Base-by-base conservation (phyloP, 768 basidiomycete species). In the Lactarius quietus region DNA sequence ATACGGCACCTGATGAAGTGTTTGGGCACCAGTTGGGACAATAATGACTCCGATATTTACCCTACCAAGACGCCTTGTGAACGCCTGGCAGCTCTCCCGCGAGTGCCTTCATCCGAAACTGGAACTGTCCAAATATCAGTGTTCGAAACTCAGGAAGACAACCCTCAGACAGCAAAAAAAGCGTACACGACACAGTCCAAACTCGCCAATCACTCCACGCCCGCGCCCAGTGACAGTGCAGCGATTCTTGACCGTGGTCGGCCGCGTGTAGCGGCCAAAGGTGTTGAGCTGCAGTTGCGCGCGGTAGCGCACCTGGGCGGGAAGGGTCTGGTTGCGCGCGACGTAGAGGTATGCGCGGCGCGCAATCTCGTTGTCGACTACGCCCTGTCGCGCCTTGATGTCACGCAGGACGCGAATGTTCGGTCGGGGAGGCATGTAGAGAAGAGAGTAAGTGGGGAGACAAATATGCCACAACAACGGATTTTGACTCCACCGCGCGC, bases 271-370 rank as follows among this genome's bases (percentile, higher is more conserved):
- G 29, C 85, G 83, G 57, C 84, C 87, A 71, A 97, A 92, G 6
- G 88, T 86, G 76, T 96, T 96, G 57, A 97, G 81, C 73, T 97
- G 94, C 66, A 98, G 78, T 75, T 97, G 95, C 18, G 96, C 96
- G 70, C 95, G 92, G 75, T 95, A 92, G 62, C 96, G 90, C 55
- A 98, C 84, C 73, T 92, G 88, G 3, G 92, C 81, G 18, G 94
- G 88, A n/a, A 98, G 78, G 2, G 88, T 85, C 74, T 92, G 87
- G 78, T 98, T 98, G 65, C 96, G 85, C 28, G 95, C 94, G 70
- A 98, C 90, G 76, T 87, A 94, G 57, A 98, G 86, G 76, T 96
- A 95, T 0, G 96, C 95, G 53, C 93, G 83, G 23, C 95, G 87
- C 33, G 87, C 80, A 55, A 96, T 81, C 75, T 98, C 96, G 73